Percentiles rank a stretch among this genome's conserved stretches.
Evolutionary conservation across 345 rosid genomes (phyloP).

Genomic region (Populus nigra): DNA sequence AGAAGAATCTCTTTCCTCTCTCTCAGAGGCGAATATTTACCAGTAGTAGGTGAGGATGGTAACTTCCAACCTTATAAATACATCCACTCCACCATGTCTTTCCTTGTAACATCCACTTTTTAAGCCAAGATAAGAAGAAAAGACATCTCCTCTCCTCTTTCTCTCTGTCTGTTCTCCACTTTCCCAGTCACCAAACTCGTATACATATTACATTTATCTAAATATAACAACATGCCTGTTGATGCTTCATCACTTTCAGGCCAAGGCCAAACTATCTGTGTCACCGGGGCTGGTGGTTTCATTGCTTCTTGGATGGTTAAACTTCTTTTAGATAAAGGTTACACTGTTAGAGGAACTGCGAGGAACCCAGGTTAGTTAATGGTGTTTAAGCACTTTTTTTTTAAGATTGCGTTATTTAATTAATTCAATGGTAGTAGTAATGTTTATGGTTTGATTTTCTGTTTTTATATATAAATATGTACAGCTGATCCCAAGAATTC

Average conservation of each 20-base stretch:
- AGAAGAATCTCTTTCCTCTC: neutral
- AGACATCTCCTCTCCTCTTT: neutral
- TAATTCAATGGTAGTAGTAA: too few species aligned
- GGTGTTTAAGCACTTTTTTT: neutral
- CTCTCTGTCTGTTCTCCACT: neutral
- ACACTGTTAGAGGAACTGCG: slow-evolving; percentile 77
- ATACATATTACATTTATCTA: neutral
- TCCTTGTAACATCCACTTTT: neutral
- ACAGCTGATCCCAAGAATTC: slow-evolving; percentile 79
- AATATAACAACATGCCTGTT: slow-evolving; percentile 15
- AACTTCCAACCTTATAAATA: neutral
- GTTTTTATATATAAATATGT: neutral
- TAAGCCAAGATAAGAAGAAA: neutral
- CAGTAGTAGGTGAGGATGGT: neutral
- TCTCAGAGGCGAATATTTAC: neutral
- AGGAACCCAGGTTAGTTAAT: slow-evolving; percentile 65
- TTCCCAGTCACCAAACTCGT: neutral
- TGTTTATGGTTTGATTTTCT: neutral
- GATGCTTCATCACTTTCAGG: slow-evolving; percentile 31
- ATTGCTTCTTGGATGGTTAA: slow-evolving; percentile 98
- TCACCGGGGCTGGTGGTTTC: slow-evolving; percentile 98
- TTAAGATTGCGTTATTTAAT: neutral
- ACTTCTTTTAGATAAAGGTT: slow-evolving; percentile 73
- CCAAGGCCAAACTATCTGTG: slow-evolving; percentile 65
- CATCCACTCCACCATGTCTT: neutral